A percentile compares a stretch with the other conserved stretches of the same genome.
These are phyloP conservation scores for Acidiella bohemica DNA, from an alignment of 495 filamentous ascomycete genomes.

Conservation along the genomic window DNA sequence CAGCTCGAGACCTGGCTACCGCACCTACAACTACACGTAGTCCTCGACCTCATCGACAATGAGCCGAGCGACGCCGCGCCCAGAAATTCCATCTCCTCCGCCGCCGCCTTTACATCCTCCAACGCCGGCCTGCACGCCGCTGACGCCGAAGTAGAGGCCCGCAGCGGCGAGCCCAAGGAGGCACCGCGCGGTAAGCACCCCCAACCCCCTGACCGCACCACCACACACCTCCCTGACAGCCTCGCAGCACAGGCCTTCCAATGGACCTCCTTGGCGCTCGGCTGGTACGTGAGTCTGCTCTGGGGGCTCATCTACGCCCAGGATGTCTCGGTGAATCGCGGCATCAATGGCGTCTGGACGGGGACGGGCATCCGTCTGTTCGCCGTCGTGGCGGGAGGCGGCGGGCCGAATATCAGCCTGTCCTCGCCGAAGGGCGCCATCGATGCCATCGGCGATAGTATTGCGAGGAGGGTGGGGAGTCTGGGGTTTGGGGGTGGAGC, in stretches of 20 bases:
- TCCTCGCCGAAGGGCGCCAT: slow-evolving; percentile 80
- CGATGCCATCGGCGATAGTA: slow-evolving; percentile 84
- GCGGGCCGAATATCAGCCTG: slow-evolving; percentile 62
- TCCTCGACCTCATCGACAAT: slow-evolving; percentile 34
- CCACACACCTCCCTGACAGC: slow-evolving; percentile 13
- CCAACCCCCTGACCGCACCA: too few relatives aligned
- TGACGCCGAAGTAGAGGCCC: too few relatives aligned
- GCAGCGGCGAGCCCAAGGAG: too few relatives aligned
- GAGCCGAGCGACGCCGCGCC: not conserved
- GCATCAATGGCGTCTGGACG: slow-evolving; percentile 81
- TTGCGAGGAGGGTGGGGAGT: slow-evolving; percentile 75
- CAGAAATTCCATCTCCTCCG: slow-evolving; percentile 37
- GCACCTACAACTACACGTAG: slow-evolving; percentile 80
- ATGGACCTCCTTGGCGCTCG: slow-evolving; percentile 82
- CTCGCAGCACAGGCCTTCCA: slow-evolving; percentile 67
- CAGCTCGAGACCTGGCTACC: slow-evolving; percentile 92
- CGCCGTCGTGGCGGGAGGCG: slow-evolving; percentile 41
- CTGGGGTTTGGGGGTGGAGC: slow-evolving; percentile 42
- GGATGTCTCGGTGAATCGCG: slow-evolving; percentile 77
- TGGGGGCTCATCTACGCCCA: slow-evolving; percentile 92
- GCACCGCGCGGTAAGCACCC: too few relatives aligned
- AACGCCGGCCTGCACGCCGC: too few relatives aligned
- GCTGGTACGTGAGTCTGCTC: slow-evolving; percentile 90
- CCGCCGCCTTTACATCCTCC: slow-evolving; percentile 29
- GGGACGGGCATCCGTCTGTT: slow-evolving; percentile 79